Base-by-base conservation (phyloP, 1,139 yeast genomes). In the Hyphopichia burtonii region DNA sequence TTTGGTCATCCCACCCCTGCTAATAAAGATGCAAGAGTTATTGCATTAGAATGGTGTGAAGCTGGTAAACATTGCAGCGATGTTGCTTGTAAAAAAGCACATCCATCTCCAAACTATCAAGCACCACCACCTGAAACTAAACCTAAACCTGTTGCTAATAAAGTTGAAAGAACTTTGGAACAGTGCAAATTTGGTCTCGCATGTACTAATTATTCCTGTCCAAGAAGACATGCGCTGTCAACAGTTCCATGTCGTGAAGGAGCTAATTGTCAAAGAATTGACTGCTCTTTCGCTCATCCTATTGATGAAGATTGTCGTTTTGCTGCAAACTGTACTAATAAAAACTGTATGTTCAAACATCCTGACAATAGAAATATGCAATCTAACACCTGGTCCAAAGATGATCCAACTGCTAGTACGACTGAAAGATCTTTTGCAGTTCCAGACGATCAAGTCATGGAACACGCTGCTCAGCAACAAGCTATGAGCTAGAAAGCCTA, bases 1-100 rank as follows among this genome's bases (percentile, higher is more conserved):
- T 88, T 83, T 68, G 96, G 91, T 23, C 96, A 89, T 58, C 96
- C 96, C 38, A 87, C 96, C 1, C 94, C 95, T 1, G 86, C 89
- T 14, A 87, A 86, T 61, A 79, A 76, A 45, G 80, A 77, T 45
- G 89, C 90, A 19, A 80, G 82, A 52, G 88, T 89, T 31, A 69
- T 77, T 19, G 75, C 76, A 17, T 68, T 81, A 43, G 83, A 82
- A 50, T 87, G 96, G 95, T 89, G 96, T 68, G 69, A 82, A 22
- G 80, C 72, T 38, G 89, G 87, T 47, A 76, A 83, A 49, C 63
- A 66, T 25, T 89, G 96, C 67, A 55, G 65, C 35, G 80, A 88
- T 58, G 59, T 74, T 1, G 54, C 56, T 16, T 89, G 96, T 66
- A 69, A 70, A 40, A 83, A 78, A 55, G 91, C 95, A 0, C 96